Conservation (phyloP, 2,329 filamentous ascomycete genomes). For the Penicillium concentricum region DNA sequence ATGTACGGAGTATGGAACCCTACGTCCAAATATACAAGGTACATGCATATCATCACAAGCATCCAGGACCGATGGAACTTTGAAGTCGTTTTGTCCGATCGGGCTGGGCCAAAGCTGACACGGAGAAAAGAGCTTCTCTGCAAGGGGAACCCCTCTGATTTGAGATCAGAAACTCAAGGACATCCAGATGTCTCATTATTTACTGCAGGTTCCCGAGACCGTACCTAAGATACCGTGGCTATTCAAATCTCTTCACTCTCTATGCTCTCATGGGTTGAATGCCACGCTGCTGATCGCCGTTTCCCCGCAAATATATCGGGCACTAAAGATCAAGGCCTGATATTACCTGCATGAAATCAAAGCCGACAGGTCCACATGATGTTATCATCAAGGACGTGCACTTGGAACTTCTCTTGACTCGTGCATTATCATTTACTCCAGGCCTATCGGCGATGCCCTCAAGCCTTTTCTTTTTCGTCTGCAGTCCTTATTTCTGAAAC, state of each 20-base stretch:
- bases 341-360: not conserved
- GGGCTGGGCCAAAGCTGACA: not conserved
- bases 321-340: slow-evolving; percentile 2
- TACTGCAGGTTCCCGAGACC: slow-evolving; percentile 17
- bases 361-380: slow-evolving; percentile 19
- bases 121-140: slow-evolving; percentile 9
- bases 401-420: slow-evolving; percentile 10
- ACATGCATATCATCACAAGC: not conserved
- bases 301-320: slow-evolving; percentile 14
- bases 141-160: slow-evolving; percentile 22
- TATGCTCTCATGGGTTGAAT: not conserved
- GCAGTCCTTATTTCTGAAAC: not conserved
- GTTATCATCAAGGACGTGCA: slow-evolving; percentile 13
- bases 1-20: not conserved
- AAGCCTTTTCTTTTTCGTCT: not conserved
- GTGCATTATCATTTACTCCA: not conserved
- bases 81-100: not conserved
- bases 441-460: slow-evolving; percentile 1
- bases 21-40: not conserved
- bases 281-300: slow-evolving; percentile 17
- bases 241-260: not conserved
- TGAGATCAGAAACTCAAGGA: slow-evolving; percentile 11
- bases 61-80: not conserved
- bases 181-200: not conserved
- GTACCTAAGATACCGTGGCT: not conserved